Evolutionary conservation across 2,329 filamentous ascomycete species (phyloP).

Genomic region (Beauveria rudraprayagi): DNA sequence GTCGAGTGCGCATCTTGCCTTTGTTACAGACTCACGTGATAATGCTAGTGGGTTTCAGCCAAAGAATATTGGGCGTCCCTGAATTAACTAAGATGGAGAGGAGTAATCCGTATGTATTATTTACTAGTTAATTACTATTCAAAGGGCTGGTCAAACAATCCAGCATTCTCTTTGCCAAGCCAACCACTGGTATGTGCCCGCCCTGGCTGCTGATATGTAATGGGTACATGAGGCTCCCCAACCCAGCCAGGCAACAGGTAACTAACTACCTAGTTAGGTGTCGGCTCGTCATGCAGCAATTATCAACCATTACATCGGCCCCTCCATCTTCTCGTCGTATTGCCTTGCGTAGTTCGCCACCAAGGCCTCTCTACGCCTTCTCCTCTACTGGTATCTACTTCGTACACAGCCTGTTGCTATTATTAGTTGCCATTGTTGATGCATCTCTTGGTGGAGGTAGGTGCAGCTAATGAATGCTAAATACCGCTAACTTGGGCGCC

Average conservation of each 20-base stretch:
- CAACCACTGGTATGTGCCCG: background rate
- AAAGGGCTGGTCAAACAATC: background rate
- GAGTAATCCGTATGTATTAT: background rate
- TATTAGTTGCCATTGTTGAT: background rate
- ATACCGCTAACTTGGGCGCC: background rate
- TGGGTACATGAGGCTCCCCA: no score
- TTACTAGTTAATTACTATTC: background rate
- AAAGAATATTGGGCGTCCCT: background rate
- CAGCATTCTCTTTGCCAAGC: background rate
- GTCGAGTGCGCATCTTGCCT: background rate
- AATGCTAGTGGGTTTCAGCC: background rate
- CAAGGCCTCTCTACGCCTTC: background rate
- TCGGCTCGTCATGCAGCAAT: no score
- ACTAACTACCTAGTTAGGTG: no score
- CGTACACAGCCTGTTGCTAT: background rate
- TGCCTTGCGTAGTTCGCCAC: background rate
- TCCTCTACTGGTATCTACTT: background rate
- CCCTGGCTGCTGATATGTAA: background rate
- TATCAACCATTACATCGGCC: no score
- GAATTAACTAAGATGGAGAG: background rate
- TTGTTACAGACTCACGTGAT: slow-evolving; percentile 2
- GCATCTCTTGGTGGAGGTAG: background rate
- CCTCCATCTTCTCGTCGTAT: no score
- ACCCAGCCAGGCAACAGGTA: no score
- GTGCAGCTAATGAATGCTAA: background rate